phyloP scores from a whole-genome alignment of 1,284 basidiomycete genomes.

The Rhodotorula sp. region DNA sequence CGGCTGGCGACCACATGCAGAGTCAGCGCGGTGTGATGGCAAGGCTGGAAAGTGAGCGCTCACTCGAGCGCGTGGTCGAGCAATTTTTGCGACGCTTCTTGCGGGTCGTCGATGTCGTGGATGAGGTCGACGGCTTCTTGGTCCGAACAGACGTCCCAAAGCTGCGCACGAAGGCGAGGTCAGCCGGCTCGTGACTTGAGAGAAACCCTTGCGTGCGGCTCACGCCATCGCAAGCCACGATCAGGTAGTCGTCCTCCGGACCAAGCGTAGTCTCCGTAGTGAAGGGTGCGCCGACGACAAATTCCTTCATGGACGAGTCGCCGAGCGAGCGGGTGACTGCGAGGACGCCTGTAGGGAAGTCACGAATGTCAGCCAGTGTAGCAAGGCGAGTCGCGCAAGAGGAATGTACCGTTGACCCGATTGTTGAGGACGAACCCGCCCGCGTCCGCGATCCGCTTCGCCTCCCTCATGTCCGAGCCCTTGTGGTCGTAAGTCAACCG shows the following conservation, averaged over 20 bases:
- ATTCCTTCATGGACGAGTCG: conserved; percentile 99
- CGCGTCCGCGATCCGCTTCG: conserved; percentile 93
- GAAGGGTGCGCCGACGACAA: conserved; percentile 95
- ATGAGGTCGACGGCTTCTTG: conserved; percentile 88
- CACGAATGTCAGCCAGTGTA: neutral
- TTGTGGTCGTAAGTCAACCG: conserved; percentile 98
- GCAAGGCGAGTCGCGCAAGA: neutral
- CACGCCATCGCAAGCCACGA: conserved; percentile 84
- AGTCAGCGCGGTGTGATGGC: neutral
- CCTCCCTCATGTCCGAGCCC: conserved; percentile 93
- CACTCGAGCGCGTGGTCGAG: conserved; percentile 74
- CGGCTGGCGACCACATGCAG: conserved; percentile 7
- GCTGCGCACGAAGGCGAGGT: conserved; percentile 36
- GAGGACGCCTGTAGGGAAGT: conserved; percentile 50
- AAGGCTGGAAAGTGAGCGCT: neutral
- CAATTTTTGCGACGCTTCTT: conserved; percentile 73
- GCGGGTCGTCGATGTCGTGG: conserved; percentile 61
- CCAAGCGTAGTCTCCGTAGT: conserved; percentile 88
- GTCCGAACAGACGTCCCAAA: conserved; percentile 95
- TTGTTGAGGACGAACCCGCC: conserved; percentile 99
- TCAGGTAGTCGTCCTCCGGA: conserved; percentile 87
- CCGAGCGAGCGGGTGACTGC: conserved; percentile 95
- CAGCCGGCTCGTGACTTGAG: neutral
- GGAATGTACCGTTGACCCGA: conserved; percentile 59
- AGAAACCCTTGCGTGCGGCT: neutral